phyloP scores from a whole-genome alignment of 768 basidiomycete genomes.

The Mycena pura region DNA sequence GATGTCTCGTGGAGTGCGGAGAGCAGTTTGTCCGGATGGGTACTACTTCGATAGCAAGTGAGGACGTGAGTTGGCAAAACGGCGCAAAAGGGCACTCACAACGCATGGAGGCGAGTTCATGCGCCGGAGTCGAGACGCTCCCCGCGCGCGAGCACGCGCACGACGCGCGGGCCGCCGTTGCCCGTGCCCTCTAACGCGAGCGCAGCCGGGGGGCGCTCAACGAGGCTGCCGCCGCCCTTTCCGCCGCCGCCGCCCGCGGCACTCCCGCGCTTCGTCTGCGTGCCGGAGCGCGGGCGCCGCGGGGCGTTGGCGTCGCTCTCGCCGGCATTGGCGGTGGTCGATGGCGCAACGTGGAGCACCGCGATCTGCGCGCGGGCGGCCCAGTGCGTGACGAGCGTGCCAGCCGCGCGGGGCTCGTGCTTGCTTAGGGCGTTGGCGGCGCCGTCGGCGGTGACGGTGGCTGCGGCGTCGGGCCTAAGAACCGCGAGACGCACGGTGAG shows the following conservation, averaged over 20 bases:
- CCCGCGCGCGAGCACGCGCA: slow-evolving; percentile 81
- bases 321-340: background rate
- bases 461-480: slow-evolving; percentile 34
- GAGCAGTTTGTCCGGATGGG: no score
- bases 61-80: no score
- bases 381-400: slow-evolving; percentile 71
- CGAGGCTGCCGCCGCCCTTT: slow-evolving; percentile 47
- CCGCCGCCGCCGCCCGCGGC: slow-evolving; percentile 25
- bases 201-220: slow-evolving; percentile 79
- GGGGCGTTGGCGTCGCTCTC: background rate
- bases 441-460: slow-evolving; percentile 69
- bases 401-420: slow-evolving; percentile 69
- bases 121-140: slow-evolving; percentile 75
- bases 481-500: slow-evolving; percentile 38
- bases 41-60: no score
- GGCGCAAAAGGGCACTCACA: background rate
- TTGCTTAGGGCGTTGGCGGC: slow-evolving; percentile 59
- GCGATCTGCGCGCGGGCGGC: slow-evolving; percentile 66
- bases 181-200: slow-evolving; percentile 87
- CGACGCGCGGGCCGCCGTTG: slow-evolving; percentile 76
- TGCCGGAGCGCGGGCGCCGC: slow-evolving; percentile 9
- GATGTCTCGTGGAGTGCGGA: no score
- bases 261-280: slow-evolving; percentile 35
- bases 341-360: slow-evolving; percentile 61
- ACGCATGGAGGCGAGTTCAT: background rate